A percentile compares a stretch with the other conserved stretches of the same genome.
These are phyloP conservation scores for Penicillium herquei DNA, from an alignment of 495 filamentous ascomycete species.

Conservation along the genomic window DNA sequence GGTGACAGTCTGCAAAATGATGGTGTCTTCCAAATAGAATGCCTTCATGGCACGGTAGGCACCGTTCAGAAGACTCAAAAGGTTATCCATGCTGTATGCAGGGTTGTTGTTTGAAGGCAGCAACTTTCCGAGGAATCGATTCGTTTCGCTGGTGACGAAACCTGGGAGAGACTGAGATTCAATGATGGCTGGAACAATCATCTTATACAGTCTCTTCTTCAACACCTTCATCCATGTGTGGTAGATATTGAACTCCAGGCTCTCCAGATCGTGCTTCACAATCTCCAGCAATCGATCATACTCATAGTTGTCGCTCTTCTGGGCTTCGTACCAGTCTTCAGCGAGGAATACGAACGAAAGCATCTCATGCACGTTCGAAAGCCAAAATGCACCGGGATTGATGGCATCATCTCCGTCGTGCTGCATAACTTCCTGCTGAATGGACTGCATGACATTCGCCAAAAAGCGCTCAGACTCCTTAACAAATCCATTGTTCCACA, in stretches of 20 bases:
- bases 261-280: conserved; percentile 98
- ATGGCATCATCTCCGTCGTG: conserved; percentile 96
- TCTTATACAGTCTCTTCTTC: conserved; percentile 98
- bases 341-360: conserved; percentile 98
- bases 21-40: conserved; percentile 93
- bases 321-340: conserved; percentile 98
- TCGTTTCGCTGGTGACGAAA: conserved; percentile 98
- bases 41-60: conserved; percentile 98
- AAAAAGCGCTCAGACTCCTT: conserved; percentile 99
- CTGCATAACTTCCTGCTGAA: conserved; percentile 99
- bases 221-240: conserved; percentile 99
- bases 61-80: conserved; percentile 92
- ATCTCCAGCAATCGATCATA: conserved; percentile 98
- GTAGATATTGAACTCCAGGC: conserved; percentile 99
- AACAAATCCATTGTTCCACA: conserved; percentile 99
- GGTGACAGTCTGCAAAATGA: conserved; percentile 91
- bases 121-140: conserved; percentile 95
- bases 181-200: conserved; percentile 99
- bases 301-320: conserved; percentile 99
- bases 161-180: conserved; percentile 97
- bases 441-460: conserved; percentile 98
- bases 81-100: conserved; percentile 98
- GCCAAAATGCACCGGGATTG: conserved; percentile 97
- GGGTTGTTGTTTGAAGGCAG: conserved; percentile 82
- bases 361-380: conserved; percentile 99